Base-by-base conservation (phyloP, 2,329 filamentous ascomycete species). In the Phialophora chinensis region DNA sequence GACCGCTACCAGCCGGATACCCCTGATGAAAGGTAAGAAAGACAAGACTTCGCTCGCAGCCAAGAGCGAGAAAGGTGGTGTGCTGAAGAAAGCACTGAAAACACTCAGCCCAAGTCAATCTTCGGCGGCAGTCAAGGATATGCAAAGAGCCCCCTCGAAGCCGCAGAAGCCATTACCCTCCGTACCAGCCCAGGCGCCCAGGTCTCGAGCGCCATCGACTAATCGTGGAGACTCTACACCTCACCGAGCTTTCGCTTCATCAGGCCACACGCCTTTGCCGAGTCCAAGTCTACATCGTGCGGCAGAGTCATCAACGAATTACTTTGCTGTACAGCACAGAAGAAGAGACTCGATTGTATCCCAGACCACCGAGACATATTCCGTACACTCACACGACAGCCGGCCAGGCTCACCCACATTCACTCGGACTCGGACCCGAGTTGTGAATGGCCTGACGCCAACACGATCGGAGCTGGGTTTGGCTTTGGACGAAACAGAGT, bases 391-490 rank as follows among this genome's bases (percentile, higher is more conserved):
- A 42, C 64, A 70, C 31, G 76, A 78, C 27, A 72, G 72, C 14
- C 76, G 77, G 17, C 74, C 80, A 4, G 74, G 75, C 17, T 82
- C 80, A 14, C 75, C 79, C 23, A 75, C 75, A 1, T 68, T 77
- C n/a, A 71, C 76, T 47, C 75, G 78, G 52, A 75, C 76, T 10
- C 79, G 80, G 74, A 74, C 80, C 23, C 78, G 77, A 64, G 80
- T 79, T 65, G 80, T 76, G 63, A 82, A 78, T 61, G 79, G 78
- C 10, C 62, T 82, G 69, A 80, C 80, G 11, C 69, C 79, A 55
- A 76, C 77, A n/a, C 77, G 74, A 60, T 80, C 79, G 5, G 80
- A 82, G 62, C 72, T 77, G 63, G 79, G 80, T 56, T 73, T 76
- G 27, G 74, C 74, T 29, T 53, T 78, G 0, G 73, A 76, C 25